phyloP scores from a whole-genome alignment of 2,329 filamentous ascomycete species.

The Paecilomyces niveus region DNA sequence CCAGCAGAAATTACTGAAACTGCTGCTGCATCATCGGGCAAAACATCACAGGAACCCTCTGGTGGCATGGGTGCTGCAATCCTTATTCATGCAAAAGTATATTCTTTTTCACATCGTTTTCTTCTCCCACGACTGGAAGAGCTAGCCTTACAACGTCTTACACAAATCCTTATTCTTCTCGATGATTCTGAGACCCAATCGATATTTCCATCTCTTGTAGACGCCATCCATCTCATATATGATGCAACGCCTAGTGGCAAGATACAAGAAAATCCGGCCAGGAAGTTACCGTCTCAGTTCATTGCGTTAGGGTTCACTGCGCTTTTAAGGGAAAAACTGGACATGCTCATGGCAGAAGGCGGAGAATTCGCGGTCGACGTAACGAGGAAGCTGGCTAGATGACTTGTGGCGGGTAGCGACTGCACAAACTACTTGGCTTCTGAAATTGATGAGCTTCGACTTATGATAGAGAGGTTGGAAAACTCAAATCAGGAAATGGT shows the following conservation, averaged over 20 bases:
- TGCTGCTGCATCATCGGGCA: neutral
- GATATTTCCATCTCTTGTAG: neutral
- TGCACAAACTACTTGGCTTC: neutral
- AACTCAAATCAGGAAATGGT: neutral
- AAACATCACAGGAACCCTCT: neutral
- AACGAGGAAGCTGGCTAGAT: neutral
- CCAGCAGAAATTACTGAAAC: neutral
- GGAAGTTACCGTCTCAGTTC: neutral
- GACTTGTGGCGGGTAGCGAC: neutral
- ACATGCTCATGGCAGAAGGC: neutral
- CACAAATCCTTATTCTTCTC: neutral
- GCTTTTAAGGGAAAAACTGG: neutral
- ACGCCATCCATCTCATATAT: conserved; percentile 1
- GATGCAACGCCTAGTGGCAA: neutral
- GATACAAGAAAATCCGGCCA: neutral
- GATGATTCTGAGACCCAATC: neutral
- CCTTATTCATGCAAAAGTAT: conserved; percentile 1
- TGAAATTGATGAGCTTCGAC: neutral
- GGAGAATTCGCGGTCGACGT: neutral
- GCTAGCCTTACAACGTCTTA: conserved; percentile 1
- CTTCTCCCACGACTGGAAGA: neutral
- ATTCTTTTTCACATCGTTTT: conserved; percentile 1
- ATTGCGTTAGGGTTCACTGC: neutral
- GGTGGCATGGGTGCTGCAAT: neutral
- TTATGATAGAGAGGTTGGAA: neutral